These are phyloP conservation scores for Moelleriella libera DNA, from an alignment of 2,329 filamentous ascomycete genomes.

Conservation along the genomic window DNA sequence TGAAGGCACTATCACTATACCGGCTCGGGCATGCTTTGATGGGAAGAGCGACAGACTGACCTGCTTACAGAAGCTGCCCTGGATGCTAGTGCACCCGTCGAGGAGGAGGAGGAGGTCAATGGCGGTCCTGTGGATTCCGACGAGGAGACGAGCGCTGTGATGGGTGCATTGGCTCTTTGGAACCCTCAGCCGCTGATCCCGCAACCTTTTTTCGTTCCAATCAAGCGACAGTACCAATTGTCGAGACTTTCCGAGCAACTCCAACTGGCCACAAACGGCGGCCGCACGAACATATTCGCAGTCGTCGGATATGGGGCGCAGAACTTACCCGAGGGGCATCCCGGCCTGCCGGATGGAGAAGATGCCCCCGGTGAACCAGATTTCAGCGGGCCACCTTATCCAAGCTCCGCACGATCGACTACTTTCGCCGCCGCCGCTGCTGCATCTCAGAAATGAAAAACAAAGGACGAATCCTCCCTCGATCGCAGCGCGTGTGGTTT, in stretches of 20 bases:
- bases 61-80: slow-evolving; percentile 64
- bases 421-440: slow-evolving; percentile 27
- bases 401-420: slow-evolving; percentile 25
- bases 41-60: background rate
- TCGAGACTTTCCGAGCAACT: slow-evolving; percentile 51
- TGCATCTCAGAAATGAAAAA: slow-evolving; percentile 22
- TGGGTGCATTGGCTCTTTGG: slow-evolving; percentile 64
- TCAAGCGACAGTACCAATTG: slow-evolving; percentile 49
- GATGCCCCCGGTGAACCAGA: slow-evolving; percentile 47
- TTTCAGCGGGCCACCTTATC: slow-evolving; percentile 22
- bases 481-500: no score
- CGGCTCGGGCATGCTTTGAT: background rate
- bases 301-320: slow-evolving; percentile 43
- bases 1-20: background rate
- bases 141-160: slow-evolving; percentile 82
- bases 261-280: slow-evolving; percentile 51
- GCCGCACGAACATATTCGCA: slow-evolving; percentile 50
- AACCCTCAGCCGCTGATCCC: slow-evolving; percentile 65
- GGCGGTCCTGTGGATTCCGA: slow-evolving; percentile 80
- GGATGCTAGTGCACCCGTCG: slow-evolving; percentile 81
- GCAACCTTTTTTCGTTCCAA: slow-evolving; percentile 46
- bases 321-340: slow-evolving; percentile 35
- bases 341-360: slow-evolving; percentile 30
- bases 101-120: slow-evolving; percentile 72
- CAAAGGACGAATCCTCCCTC: no score